Conservation (phyloP, 768 basidiomycete genomes). For the Agaricus sinodeliciosus region DNA sequence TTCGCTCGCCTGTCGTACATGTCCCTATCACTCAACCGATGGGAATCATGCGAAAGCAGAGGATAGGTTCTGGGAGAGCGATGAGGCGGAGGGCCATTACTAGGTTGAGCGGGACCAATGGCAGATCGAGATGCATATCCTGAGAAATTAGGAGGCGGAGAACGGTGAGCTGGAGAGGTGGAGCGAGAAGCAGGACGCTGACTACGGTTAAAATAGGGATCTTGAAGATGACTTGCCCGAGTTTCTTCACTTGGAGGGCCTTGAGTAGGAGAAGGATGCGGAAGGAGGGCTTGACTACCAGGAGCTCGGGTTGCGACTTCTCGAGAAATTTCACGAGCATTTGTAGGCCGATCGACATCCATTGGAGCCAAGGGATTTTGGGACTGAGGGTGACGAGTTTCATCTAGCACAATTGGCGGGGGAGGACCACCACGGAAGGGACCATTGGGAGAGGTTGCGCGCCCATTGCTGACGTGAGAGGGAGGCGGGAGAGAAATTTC, state of each 20-base stretch:
- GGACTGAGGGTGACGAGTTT: constrained; percentile 57
- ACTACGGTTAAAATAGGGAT: constrained; percentile 48
- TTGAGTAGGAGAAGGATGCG: constrained; percentile 67
- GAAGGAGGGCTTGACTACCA: constrained; percentile 47
- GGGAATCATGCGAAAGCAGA: constrained; percentile 41
- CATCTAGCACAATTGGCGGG: constrained; percentile 75
- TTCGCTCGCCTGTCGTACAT: constrained; percentile 48
- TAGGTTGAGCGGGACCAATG: constrained; percentile 46
- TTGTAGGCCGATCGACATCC: constrained; percentile 58
- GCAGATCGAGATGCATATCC: constrained; percentile 43
- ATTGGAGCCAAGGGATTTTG: constrained; percentile 77
- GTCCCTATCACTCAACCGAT: constrained; percentile 45
- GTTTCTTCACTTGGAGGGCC: constrained; percentile 49
- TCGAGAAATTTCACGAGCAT: constrained; percentile 37
- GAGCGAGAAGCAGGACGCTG: constrained; percentile 52
- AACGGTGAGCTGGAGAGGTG: constrained; percentile 39
- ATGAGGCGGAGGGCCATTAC: constrained; percentile 33
- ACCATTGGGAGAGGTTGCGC: constrained; percentile 42
- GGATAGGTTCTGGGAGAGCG: constrained; percentile 55
- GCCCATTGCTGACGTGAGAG: constrained; percentile 37
- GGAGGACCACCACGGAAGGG: constrained; percentile 83
- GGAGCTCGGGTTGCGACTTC: constrained; percentile 39
- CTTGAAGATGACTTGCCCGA: constrained; percentile 33
- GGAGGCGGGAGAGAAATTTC: constrained; percentile 59
- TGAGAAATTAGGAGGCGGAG: constrained; percentile 40